These are phyloP conservation scores for Tetrapisispora fleetii DNA, from an alignment of 805 yeast species.

Conservation along the genomic window DNA sequence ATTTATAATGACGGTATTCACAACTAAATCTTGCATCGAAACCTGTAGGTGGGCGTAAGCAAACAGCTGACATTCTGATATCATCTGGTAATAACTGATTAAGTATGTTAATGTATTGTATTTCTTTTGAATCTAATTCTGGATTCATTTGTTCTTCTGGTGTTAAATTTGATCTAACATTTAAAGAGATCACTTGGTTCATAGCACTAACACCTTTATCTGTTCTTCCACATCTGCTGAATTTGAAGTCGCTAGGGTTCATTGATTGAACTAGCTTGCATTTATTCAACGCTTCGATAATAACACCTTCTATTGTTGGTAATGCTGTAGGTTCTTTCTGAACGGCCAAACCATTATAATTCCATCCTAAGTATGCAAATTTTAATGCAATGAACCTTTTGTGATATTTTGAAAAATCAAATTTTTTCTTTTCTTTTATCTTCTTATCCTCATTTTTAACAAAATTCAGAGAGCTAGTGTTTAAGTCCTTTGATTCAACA, in stretches of 20 bases:
- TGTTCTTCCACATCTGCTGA: conserved; percentile 90
- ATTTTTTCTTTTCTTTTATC: conserved; percentile 31
- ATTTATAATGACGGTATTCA: conserved; percentile 70
- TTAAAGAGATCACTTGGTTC: conserved; percentile 82
- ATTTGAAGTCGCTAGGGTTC: conserved; percentile 54
- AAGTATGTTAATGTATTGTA: conserved; percentile 65
- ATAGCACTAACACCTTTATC: conserved; percentile 94
- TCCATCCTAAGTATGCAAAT: conserved; percentile 91
- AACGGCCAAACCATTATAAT: conserved; percentile 79
- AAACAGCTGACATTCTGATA: conserved; percentile 67
- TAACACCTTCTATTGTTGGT: conserved; percentile 78
- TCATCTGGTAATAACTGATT: conserved; percentile 75
- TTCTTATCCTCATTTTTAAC: background rate
- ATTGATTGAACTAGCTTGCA: conserved; percentile 54
- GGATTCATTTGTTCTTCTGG: conserved; percentile 52
- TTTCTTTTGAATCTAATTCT: conserved; percentile 51
- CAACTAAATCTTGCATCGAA: conserved; percentile 95
- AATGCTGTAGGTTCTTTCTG: conserved; percentile 68
- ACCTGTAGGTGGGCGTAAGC: conserved; percentile 69
- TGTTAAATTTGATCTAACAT: conserved; percentile 61
- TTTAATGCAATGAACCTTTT: conserved; percentile 67
- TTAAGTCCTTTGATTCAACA: background rate
- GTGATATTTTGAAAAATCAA: conserved; percentile 56
- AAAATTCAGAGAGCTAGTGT: background rate
- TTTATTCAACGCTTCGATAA: conserved; percentile 60